Conservation (phyloP, 305 asterid species). For the Vinca major region DNA sequence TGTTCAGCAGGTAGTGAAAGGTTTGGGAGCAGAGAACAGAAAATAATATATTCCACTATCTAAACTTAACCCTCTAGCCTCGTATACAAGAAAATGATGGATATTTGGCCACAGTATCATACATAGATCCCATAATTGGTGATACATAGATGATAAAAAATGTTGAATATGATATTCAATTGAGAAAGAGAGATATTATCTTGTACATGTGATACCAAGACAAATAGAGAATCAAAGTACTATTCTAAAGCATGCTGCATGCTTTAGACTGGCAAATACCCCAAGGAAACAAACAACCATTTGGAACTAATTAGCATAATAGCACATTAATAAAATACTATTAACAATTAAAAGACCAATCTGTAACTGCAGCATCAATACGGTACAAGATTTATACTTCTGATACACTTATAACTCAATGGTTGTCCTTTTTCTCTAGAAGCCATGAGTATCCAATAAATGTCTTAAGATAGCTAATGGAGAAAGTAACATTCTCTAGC, state of each 20-base stretch:
- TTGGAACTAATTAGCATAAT: neutral
- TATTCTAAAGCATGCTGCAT: neutral
- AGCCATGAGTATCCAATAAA: neutral
- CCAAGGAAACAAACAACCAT: neutral
- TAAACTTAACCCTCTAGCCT: neutral
- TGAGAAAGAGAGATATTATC: neutral
- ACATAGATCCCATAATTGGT: neutral
- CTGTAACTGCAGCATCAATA: neutral
- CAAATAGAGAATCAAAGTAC: neutral
- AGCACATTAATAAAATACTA: neutral
- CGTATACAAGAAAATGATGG: neutral
- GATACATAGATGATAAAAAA: neutral
- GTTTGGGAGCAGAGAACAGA: no score
- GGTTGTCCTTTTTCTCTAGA: neutral
- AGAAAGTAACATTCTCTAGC: neutral
- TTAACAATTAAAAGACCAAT: neutral
- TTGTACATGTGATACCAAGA: slow-evolving; percentile 3
- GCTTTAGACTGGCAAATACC: neutral
- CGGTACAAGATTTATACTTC: neutral
- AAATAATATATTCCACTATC: neutral
- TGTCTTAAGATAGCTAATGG: neutral
- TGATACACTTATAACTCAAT: neutral
- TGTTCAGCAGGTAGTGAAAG: neutral
- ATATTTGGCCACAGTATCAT: neutral
- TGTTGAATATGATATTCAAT: neutral